Evolutionary conservation across 345 rosid genomes (phyloP), one percentile per base, ranked within the genome.

Genomic region (Populus deltoides): DNA sequence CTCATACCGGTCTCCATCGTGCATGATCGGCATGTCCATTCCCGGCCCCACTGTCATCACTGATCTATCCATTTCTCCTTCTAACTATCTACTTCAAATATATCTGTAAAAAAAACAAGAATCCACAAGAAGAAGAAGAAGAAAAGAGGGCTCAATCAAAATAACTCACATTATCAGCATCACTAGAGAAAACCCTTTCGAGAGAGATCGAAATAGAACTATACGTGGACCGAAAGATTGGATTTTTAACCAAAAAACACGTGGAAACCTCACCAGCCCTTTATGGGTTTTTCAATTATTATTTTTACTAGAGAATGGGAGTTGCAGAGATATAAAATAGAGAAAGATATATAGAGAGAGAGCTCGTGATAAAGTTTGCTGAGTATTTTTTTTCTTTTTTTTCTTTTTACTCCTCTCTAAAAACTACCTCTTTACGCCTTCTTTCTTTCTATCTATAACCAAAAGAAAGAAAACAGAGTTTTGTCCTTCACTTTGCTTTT

Each of bases 11-110:
- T 92, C 98, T 61, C 97, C 90, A 55, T 96, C 98, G 88, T 96
- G 98, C 90, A 91, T 88, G 83, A 93, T 96, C 86, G 97, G 98
- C 94, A 96, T 0, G 83, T 96, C 97, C 97, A 92, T 93, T 2
- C 92, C 97, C 1, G 96, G 92, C 55, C 93, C 97, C 57, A 82
- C 92, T 41, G 89, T 91, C 53, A 86, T 78, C 82, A 89, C 90
- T 77, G 87, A 33, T 62, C 97, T 92, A 90, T 93, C 92, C 99
- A 96, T 93, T 24, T 69, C 36, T 39, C 22, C 33, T 47, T n/a
- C 25, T 20, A 25, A 29, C 72, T 72, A 57, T 38, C 70, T 35
- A 51, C 43, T 7, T 29, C 13, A 2, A 66, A 66, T 10, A 29
- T 71, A 27, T 25, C 9, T 35, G 18, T 45, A 6, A 38, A 68